Evolutionary conservation across 1,284 basidiomycete species (phyloP).

Genomic region (Sanghuangporus weigelae): DNA sequence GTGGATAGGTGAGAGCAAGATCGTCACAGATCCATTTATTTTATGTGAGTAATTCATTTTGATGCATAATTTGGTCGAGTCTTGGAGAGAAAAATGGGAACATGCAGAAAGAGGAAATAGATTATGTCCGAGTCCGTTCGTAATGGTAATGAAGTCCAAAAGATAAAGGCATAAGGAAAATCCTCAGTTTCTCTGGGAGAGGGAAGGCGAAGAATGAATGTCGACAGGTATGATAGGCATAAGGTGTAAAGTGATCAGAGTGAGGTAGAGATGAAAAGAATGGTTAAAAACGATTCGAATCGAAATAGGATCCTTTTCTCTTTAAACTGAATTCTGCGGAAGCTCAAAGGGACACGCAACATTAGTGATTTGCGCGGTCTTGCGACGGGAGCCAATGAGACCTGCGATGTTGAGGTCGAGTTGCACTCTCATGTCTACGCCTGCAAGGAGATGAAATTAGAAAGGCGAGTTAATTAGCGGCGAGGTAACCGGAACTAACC

Average conservation of each 20-base stretch:
- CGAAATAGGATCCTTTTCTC: too few relatives aligned
- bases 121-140: not conserved
- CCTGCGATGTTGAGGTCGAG: conserved; percentile 70
- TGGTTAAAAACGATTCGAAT: too few relatives aligned
- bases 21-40: too few relatives aligned
- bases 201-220: not conserved
- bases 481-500: conserved; percentile 37
- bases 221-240: not conserved
- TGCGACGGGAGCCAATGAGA: conserved; percentile 46
- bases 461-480: not conserved
- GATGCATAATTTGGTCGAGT: too few relatives aligned
- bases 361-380: conserved; percentile 54
- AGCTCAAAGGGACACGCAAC: conserved; percentile 77
- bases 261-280: too few relatives aligned
- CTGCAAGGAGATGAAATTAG: conserved; percentile 24
- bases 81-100: too few relatives aligned
- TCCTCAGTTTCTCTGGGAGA: not conserved
- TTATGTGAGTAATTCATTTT: too few relatives aligned
- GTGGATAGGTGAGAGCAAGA: too few relatives aligned
- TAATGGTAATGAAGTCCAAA: not conserved
- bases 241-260: not conserved
- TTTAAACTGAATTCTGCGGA: conserved; percentile 42
- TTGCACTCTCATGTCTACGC: conserved; percentile 62
- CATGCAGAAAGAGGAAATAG: not conserved
- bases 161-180: not conserved